These are phyloP conservation scores for Mycocentrospora acerina DNA, from an alignment of 2,329 filamentous ascomycete genomes.

Conservation along the genomic window DNA sequence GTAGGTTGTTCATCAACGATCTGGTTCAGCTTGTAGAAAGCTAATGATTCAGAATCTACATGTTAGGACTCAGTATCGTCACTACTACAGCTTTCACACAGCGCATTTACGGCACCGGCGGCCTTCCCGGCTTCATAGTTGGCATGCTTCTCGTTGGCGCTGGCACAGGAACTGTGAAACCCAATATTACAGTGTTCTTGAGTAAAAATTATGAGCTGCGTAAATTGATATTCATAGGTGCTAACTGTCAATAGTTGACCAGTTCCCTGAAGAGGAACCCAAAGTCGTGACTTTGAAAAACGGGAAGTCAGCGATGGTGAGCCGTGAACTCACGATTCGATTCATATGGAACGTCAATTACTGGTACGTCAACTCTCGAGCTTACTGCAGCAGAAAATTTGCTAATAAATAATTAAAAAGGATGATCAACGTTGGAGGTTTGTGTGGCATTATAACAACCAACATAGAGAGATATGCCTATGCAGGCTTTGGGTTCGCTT, in stretches of 20 bases:
- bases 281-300: conserved; percentile 15
- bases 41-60: conserved; percentile 5
- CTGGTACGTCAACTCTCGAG: conserved; percentile 17
- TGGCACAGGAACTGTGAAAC: conserved; percentile 6
- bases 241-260: conserved; percentile 17
- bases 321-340: conserved; percentile 21
- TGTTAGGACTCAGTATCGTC: conserved; percentile 4
- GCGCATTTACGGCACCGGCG: not conserved
- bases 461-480: conserved; percentile 67
- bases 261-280: conserved; percentile 13
- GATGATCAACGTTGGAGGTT: conserved; percentile 60
- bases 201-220: conserved; percentile 1
- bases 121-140: conserved; percentile 5
- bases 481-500: conserved; percentile 69
- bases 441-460: conserved; percentile 59
- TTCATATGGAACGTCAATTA: conserved; percentile 34
- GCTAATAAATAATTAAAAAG: conserved; percentile 3
- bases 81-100: conserved; percentile 4
- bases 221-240: not conserved
- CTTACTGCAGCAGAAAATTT: not conserved
- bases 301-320: conserved; percentile 19
- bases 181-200: conserved; percentile 6
- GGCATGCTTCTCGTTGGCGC: conserved; percentile 3
- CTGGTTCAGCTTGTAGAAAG: not conserved
- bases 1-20: conserved; percentile 5